Conservation (phyloP, 192 early-diverging fungal species). For the Linnemannia zychae region DNA sequence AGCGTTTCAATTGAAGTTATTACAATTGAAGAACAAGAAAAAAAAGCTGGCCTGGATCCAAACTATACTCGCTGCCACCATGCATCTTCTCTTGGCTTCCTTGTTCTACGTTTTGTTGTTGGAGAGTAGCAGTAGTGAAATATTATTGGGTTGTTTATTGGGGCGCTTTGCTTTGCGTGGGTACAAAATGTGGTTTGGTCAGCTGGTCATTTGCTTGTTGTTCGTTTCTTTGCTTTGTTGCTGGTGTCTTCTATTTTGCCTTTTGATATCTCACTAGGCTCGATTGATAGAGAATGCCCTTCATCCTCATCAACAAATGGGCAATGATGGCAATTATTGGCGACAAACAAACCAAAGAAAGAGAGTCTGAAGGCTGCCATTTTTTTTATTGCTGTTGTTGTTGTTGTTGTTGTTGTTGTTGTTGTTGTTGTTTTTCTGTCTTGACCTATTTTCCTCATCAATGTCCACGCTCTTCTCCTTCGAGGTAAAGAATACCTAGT, state of each 20-base stretch:
- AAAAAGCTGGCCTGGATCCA: slow-evolving; percentile 5
- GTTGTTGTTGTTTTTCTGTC: not conserved
- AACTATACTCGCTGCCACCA: not conserved
- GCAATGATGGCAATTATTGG: not conserved
- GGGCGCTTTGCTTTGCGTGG: not conserved
- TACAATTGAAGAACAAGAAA: not conserved
- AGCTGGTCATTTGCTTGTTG: not conserved
- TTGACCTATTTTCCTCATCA: not conserved
- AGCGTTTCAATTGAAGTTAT: not conserved
- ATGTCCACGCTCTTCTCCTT: not conserved
- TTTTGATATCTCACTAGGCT: not conserved
- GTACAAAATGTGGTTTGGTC: slow-evolving; percentile 3
- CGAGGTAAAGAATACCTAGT: not conserved
- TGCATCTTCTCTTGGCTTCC: not conserved
- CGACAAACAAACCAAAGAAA: not conserved
- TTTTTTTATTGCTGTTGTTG: not conserved
- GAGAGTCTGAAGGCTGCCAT: not conserved
- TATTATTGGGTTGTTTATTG: not conserved
- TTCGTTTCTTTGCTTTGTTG: not conserved
- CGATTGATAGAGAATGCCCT: not conserved
- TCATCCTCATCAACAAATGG: not conserved
- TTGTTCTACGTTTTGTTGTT: not conserved
- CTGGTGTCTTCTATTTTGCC: not conserved
- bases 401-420: not conserved
- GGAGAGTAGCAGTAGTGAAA: too few species aligned